phyloP scores from a whole-genome alignment of 352 stramenopile genomes.

The Pythium apleroticum region DNA sequence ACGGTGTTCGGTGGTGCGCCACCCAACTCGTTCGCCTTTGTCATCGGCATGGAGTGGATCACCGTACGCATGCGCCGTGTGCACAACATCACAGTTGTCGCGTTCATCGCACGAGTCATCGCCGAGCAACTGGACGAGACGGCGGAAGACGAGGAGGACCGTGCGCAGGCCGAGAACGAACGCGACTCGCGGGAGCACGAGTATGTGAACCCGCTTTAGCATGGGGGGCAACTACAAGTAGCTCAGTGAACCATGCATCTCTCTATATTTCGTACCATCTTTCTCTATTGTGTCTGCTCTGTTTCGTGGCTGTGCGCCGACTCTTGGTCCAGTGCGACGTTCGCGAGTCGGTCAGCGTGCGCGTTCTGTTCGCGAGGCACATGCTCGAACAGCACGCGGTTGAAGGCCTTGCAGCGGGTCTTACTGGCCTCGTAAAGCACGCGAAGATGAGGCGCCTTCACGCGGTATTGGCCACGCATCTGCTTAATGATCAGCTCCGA shows the following conservation, averaged over 20 bases:
- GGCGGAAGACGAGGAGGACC: slow-evolving; percentile 67
- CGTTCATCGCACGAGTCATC: slow-evolving; percentile 65
- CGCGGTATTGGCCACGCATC: slow-evolving; percentile 70
- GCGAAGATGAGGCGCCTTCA: slow-evolving; percentile 60
- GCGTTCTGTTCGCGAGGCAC: slow-evolving; percentile 53
- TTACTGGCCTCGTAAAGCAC: slow-evolving; percentile 45
- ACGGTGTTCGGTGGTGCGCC: slow-evolving; percentile 43
- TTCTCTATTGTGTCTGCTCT: slow-evolving; percentile 7
- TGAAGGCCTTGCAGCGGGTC: slow-evolving; percentile 30
- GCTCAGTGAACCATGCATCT: too few species aligned
- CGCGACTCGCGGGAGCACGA: too few species aligned
- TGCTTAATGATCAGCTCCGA: slow-evolving; percentile 79
- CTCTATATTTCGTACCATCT: too few species aligned
- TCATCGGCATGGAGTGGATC: slow-evolving; percentile 52
- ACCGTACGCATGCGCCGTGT: slow-evolving; percentile 53
- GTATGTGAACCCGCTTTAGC: too few species aligned
- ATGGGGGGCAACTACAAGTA: too few species aligned
- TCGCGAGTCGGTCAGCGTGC: slow-evolving; percentile 60
- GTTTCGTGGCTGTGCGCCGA: neutral
- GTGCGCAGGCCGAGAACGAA: slow-evolving; percentile 11
- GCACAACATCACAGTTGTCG: slow-evolving; percentile 64
- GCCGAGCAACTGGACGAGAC: slow-evolving; percentile 74
- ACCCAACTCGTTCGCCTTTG: slow-evolving; percentile 42
- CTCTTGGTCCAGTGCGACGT: slow-evolving; percentile 59
- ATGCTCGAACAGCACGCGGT: slow-evolving; percentile 49